Conservation (phyloP, 306 rosid species). For the Cucurbita moschata region DNA sequence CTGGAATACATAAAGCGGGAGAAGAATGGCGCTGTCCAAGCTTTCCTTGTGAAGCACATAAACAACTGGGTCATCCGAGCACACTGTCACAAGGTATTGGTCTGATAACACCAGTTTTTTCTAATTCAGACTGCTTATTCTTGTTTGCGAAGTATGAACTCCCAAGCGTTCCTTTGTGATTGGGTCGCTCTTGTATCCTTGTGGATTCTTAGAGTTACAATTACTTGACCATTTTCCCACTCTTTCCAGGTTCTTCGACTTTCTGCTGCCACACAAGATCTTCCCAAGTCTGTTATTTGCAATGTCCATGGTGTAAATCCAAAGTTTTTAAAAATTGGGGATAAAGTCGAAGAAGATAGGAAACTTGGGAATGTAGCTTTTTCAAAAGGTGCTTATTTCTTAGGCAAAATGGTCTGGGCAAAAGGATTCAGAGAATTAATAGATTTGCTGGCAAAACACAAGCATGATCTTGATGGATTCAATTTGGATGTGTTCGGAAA, state of each 20-base stretch:
- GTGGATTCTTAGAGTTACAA: background rate
- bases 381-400: slow-evolving; percentile 92
- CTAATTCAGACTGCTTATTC: background rate
- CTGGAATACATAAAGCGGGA: slow-evolving; percentile 91
- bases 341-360: slow-evolving; percentile 57
- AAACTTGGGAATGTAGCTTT: slow-evolving; percentile 66
- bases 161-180: background rate
- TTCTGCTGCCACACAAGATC: slow-evolving; percentile 91
- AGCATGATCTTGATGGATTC: slow-evolving; percentile 69
- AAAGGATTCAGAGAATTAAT: slow-evolving; percentile 85
- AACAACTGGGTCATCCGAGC: slow-evolving; percentile 92
- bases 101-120: background rate
- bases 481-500: slow-evolving; percentile 86
- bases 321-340: slow-evolving; percentile 79
- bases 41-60: slow-evolving; percentile 88
- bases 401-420: slow-evolving; percentile 99
- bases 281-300: slow-evolving; percentile 80
- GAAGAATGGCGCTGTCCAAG: slow-evolving; percentile 88
- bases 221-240: background rate
- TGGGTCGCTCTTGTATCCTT: background rate
- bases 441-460: slow-evolving; percentile 64
- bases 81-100: slow-evolving; percentile 66
- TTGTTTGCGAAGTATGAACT: background rate
- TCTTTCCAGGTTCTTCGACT: slow-evolving; percentile 84
- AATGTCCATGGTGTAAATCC: slow-evolving; percentile 99